phyloP scores from a whole-genome alignment of 441 rosid genomes.

The Corymbia calophylla region DNA sequence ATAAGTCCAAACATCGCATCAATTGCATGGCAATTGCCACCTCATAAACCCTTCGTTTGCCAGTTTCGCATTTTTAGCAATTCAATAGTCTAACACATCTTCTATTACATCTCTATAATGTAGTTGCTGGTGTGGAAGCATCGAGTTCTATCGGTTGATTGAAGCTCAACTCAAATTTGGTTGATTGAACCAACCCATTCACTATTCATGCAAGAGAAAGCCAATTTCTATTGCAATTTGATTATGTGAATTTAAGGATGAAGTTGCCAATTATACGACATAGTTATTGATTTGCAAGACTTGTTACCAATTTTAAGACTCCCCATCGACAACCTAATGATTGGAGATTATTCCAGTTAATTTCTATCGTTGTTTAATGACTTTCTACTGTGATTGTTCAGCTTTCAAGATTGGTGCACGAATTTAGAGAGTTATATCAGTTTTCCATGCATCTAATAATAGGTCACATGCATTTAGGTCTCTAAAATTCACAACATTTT shows the following conservation, averaged over 20 bases:
- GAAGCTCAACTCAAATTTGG: background rate
- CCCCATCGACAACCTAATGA: background rate
- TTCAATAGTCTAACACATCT: too few relatives aligned
- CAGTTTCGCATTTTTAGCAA: too few relatives aligned
- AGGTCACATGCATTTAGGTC: background rate
- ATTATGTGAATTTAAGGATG: too few relatives aligned
- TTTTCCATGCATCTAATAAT: background rate
- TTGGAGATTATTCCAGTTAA: background rate
- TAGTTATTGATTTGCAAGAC: background rate
- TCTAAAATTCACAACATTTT: background rate
- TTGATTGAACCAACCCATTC: background rate
- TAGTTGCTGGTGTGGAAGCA: background rate
- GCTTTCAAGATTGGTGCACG: background rate
- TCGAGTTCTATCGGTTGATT: too few relatives aligned
- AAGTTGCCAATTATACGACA: fast-evolving
- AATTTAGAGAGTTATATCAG: background rate
- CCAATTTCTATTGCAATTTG: too few relatives aligned
- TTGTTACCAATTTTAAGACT: background rate
- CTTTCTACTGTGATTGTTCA: too few relatives aligned
- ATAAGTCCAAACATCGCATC: too few relatives aligned
- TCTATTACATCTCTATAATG: too few relatives aligned
- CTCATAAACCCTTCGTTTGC: too few relatives aligned
- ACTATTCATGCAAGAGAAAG: background rate
- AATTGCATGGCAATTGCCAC: too few relatives aligned
- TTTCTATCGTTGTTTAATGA: too few relatives aligned